Conservation (phyloP, 768 basidiomycete genomes). For the Udeniomyces megalosporus region DNA sequence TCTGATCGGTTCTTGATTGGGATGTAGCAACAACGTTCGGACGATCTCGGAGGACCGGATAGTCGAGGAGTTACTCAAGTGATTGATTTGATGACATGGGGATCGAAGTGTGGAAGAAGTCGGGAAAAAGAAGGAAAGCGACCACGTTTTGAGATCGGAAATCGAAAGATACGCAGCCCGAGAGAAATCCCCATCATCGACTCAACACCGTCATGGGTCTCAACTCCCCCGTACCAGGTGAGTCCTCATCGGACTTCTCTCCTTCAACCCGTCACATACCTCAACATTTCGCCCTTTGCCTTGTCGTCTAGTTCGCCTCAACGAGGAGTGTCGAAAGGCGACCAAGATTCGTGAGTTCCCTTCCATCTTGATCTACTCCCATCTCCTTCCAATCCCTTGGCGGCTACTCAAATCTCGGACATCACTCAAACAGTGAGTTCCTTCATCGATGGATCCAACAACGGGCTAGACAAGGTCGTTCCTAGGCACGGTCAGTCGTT, state of each 20-base stretch:
- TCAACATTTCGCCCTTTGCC: background rate
- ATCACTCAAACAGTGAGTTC: constrained; percentile 50
- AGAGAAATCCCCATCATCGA: too few species aligned
- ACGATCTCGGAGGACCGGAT: constrained; percentile 17
- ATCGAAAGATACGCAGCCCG: too few species aligned
- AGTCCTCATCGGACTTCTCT: background rate
- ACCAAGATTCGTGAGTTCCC: constrained; percentile 65
- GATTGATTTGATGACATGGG: too few species aligned
- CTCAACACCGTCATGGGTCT: constrained; percentile 1
- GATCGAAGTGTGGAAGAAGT: too few species aligned
- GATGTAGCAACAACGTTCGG: constrained; percentile 42
- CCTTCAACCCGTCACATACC: background rate
- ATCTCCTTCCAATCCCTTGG: background rate
- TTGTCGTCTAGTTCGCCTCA: constrained; percentile 36
- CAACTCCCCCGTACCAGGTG: constrained; percentile 16
- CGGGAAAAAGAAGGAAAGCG: too few species aligned
- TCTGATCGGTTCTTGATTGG: background rate
- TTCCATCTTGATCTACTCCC: background rate
- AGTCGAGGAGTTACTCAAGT: constrained; percentile 18
- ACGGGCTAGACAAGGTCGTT: constrained; percentile 55
- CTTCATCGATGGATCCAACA: constrained; percentile 64
- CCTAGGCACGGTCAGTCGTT: background rate
- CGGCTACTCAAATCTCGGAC: background rate
- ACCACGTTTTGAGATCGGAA: too few species aligned
- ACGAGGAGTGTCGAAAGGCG: constrained; percentile 74